These are phyloP conservation scores for Nitzschia sp. DNA, from an alignment of 108 stramenopile species.

Conservation along the genomic window DNA sequence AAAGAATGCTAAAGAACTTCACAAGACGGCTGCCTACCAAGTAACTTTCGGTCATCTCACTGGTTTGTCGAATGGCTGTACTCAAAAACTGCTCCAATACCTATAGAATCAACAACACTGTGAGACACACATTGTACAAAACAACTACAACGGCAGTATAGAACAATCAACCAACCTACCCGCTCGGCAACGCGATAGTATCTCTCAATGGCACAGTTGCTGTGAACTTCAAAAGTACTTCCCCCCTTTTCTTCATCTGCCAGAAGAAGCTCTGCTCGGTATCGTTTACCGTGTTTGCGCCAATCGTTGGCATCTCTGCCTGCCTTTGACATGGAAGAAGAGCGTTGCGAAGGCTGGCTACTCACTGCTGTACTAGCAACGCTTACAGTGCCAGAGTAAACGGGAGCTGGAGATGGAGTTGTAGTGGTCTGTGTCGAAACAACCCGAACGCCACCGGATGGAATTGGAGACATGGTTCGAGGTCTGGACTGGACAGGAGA, in stretches of 20 bases:
- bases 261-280: conserved; percentile 34
- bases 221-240: conserved; percentile 32
- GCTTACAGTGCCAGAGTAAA: no score
- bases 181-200: conserved; percentile 47
- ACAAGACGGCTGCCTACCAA: conserved; percentile 47
- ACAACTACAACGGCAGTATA: not conserved
- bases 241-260: conserved; percentile 39
- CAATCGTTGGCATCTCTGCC: conserved; percentile 12
- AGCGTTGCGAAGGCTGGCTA: no score
- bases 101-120: not conserved
- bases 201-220: conserved; percentile 38
- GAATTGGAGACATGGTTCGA: no score
- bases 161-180: conserved; percentile 26
- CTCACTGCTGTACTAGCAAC: no score
- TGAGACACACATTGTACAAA: not conserved
- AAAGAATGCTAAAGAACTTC: conserved; percentile 43
- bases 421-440: no score
- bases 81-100: conserved; percentile 51
- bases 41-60: conserved; percentile 37
- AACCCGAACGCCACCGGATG: no score
- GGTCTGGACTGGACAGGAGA: no score
- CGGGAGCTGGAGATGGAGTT: no score
- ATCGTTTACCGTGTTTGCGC: conserved; percentile 44
- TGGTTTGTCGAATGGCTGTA: conserved; percentile 19
- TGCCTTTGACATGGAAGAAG: no score